phyloP scores from a whole-genome alignment of 177 flowering plant species.

The Telopea speciosissima region DNA sequence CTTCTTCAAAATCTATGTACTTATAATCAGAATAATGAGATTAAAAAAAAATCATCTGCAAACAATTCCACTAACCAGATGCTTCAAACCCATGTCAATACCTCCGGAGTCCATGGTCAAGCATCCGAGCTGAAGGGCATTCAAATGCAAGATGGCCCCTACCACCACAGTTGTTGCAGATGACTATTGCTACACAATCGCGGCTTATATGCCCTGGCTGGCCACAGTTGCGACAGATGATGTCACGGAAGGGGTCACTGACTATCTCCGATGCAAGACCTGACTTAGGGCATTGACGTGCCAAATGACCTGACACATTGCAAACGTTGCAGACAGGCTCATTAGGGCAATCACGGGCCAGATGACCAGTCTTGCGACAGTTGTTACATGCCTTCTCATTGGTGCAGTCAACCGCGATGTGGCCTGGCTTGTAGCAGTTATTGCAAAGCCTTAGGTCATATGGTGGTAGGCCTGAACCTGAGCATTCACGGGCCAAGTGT shows the following conservation, averaged over 20 bases:
- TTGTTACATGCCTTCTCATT: constrained; percentile 40
- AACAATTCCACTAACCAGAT: neutral
- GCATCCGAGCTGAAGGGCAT: constrained; percentile 27
- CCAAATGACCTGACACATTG: constrained; percentile 31
- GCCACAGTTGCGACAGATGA: constrained; percentile 25
- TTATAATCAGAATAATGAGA: no score
- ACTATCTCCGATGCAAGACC: constrained; percentile 17
- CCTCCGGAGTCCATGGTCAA: constrained; percentile 21
- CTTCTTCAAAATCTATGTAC: no score
- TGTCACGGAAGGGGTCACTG: constrained; percentile 27
- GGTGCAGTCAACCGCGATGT: constrained; percentile 34
- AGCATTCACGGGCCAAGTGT: constrained; percentile 32
- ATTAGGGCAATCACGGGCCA: constrained; percentile 33
- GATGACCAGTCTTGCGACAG: constrained; percentile 32
- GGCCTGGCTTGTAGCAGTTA: constrained; percentile 41
- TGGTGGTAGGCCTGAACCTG: constrained; percentile 21
- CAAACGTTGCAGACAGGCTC: constrained; percentile 38
- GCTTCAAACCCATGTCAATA: constrained; percentile 3
- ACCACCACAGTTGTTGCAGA: constrained; percentile 33
- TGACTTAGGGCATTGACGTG: constrained; percentile 31
- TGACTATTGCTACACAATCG: constrained; percentile 23
- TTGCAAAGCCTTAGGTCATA: constrained; percentile 30
- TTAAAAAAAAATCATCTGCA: no score
- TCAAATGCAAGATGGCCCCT: constrained; percentile 28
- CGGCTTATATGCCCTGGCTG: constrained; percentile 31